phyloP scores from a whole-genome alignment of 805 yeast genomes.

The Barnettozyma siamensis region DNA sequence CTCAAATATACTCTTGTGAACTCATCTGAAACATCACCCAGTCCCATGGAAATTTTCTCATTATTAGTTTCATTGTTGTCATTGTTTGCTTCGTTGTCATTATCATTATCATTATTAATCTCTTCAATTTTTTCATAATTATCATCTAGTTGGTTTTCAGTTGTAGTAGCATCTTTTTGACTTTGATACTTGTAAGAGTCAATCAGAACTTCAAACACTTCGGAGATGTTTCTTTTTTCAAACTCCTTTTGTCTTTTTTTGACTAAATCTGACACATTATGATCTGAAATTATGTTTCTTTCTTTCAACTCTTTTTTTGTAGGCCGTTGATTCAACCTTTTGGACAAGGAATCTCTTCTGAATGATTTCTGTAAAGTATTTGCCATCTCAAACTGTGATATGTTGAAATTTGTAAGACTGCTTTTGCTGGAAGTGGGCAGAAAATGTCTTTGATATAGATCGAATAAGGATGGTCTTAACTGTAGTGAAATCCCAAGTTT shows the following conservation, averaged over 20 bases:
- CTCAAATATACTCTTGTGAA: constrained; percentile 4
- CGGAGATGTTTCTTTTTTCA: constrained; percentile 13
- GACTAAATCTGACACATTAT: constrained; percentile 6
- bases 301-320: constrained; percentile 14
- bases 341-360: constrained; percentile 15
- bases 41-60: background rate
- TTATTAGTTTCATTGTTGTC: background rate
- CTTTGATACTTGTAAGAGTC: constrained; percentile 15
- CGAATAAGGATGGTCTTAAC: constrained; percentile 12
- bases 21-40: constrained; percentile 6
- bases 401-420: constrained; percentile 3
- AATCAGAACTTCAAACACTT: constrained; percentile 13
- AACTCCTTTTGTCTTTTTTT: constrained; percentile 11
- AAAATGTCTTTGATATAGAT: constrained; percentile 16
- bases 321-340: constrained; percentile 19
- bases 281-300: constrained; percentile 15
- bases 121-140: background rate
- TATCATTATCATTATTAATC: background rate
- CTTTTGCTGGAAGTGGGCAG: constrained; percentile 10
- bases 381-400: constrained; percentile 4
- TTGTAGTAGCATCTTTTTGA: background rate
- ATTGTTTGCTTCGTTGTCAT: background rate
- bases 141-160: background rate
- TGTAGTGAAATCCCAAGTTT: constrained; percentile 16
- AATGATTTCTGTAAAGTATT: constrained; percentile 14